phyloP scores from a whole-genome alignment of 1,139 yeast species.

The Zhuliangozyma blackwelliae region DNA sequence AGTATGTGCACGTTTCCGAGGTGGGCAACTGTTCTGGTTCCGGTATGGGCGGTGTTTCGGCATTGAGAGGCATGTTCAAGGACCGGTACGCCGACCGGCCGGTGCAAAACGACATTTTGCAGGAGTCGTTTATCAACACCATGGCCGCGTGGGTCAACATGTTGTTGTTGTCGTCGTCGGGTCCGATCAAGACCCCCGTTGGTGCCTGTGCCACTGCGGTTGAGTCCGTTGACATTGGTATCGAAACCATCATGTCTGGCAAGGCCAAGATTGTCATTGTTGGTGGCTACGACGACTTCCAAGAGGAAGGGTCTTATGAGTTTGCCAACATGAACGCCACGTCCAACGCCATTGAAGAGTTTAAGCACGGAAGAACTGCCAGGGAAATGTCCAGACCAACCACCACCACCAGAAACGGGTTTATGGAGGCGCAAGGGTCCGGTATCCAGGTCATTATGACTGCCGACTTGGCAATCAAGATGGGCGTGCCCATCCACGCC shows the following conservation, averaged over 20 bases:
- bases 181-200: slow-evolving; percentile 98
- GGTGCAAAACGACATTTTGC: slow-evolving; percentile 93
- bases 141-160: slow-evolving; percentile 99
- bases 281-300: slow-evolving; percentile 99
- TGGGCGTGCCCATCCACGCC: slow-evolving; percentile 99
- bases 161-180: slow-evolving; percentile 95
- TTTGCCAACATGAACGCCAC: slow-evolving; percentile 99
- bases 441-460: slow-evolving; percentile 97
- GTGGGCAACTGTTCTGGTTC: slow-evolving; percentile 99
- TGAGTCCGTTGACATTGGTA: slow-evolving; percentile 94
- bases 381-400: slow-evolving; percentile 98
- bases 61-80: slow-evolving; percentile 95
- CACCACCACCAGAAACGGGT: slow-evolving; percentile 92
- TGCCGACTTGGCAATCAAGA: slow-evolving; percentile 86
- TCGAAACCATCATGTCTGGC: slow-evolving; percentile 86
- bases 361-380: slow-evolving; percentile 96
- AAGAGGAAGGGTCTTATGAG: slow-evolving; percentile 97
- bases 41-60: slow-evolving; percentile 99
- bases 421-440: slow-evolving; percentile 99
- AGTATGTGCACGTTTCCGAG: slow-evolving; percentile 96
- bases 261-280: slow-evolving; percentile 95
- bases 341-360: slow-evolving; percentile 79
- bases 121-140: slow-evolving; percentile 97
- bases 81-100: slow-evolving; percentile 90
- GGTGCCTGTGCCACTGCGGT: slow-evolving; percentile 99